Evolutionary conservation across 2,329 filamentous ascomycete species (phyloP), one percentile per base, ranked within the genome.

Genomic region (Uncinocarpus reesii): DNA sequence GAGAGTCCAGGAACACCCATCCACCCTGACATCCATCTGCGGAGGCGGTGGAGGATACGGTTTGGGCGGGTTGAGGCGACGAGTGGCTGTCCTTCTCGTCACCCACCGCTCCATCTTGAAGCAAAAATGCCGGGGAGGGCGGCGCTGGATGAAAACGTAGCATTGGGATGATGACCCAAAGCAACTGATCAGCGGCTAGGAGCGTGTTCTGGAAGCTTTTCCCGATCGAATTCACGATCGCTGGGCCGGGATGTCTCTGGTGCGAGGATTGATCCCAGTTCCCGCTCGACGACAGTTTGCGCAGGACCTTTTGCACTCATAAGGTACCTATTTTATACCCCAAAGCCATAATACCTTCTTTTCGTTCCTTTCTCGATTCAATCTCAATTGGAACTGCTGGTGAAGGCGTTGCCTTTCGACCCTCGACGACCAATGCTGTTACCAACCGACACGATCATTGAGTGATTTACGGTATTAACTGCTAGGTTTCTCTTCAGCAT

Each of bases 121-220:
- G 15, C 32, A 36, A n/a, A 34, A 29, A 35, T 16, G 15, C 37
- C 26, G 11, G 26, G 11, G 6, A 11, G 26, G 26, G 6, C 11
- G 36, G 11, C 11, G 36, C 20, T 40, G 20, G 15, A 13, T n/a
- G 23, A 40, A 36, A 37, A 37, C 42, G 42, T 45, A 37, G 32
- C 42, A 45, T 45, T 21, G 21, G 23, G n/a, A 36, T 28, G 20
- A 28, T 23, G n/a, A n/a, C n/a, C n/a, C 42, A 37, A 45, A 18
- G 5, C 16, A n/a, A 6, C 1, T 8, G n/a, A 11, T 7, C 6
- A 28, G 6, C 6, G 3, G 23, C 42, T 37, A 20, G 21, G 4
- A 7, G 4, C 10, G 13, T 34, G 42, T 45, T 45, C 42, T 45
- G 31, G 31, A 45, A 45, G 32, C 31, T 36, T 45, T 37, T 45